These are phyloP conservation scores for Endocarpon pusillum DNA, from an alignment of 495 filamentous ascomycete species.

Conservation along the genomic window DNA sequence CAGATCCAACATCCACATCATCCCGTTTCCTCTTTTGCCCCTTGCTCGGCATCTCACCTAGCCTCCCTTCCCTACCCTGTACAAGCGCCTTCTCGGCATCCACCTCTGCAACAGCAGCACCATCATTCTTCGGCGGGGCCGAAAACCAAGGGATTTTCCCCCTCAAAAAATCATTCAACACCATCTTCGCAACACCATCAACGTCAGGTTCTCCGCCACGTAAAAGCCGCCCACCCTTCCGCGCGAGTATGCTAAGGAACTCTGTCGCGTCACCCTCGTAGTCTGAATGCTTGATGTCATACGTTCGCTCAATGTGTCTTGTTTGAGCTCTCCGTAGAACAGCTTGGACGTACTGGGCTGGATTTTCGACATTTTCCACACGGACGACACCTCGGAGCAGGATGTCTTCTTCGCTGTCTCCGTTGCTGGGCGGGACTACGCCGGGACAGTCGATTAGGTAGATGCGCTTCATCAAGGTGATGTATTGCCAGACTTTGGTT, in stretches of 20 bases:
- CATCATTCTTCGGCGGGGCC: conserved; percentile 48
- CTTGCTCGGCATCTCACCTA: conserved; percentile 47
- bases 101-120: conserved; percentile 29
- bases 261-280: conserved; percentile 50
- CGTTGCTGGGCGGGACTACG: conserved; percentile 72
- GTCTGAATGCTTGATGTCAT: conserved; percentile 65
- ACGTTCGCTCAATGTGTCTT: conserved; percentile 83
- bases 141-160: conserved; percentile 96
- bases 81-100: too few relatives aligned
- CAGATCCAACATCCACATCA: too few relatives aligned
- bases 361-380: conserved; percentile 88
- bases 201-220: conserved; percentile 85
- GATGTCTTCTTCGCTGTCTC: conserved; percentile 72
- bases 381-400: conserved; percentile 83
- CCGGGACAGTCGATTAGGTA: conserved; percentile 96
- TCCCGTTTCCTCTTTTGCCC: too few relatives aligned
- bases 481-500: conserved; percentile 96
- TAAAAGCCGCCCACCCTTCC: conserved; percentile 72
- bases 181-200: conserved; percentile 88
- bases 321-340: conserved; percentile 63
- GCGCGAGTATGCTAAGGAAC: conserved; percentile 72
- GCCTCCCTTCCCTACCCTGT: conserved; percentile 37
- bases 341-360: conserved; percentile 84
- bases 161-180: conserved; percentile 84
- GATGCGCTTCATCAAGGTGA: conserved; percentile 91